Base-by-base conservation (phyloP, 1,284 basidiomycete genomes). In the Ganoderma resinaceum region DNA sequence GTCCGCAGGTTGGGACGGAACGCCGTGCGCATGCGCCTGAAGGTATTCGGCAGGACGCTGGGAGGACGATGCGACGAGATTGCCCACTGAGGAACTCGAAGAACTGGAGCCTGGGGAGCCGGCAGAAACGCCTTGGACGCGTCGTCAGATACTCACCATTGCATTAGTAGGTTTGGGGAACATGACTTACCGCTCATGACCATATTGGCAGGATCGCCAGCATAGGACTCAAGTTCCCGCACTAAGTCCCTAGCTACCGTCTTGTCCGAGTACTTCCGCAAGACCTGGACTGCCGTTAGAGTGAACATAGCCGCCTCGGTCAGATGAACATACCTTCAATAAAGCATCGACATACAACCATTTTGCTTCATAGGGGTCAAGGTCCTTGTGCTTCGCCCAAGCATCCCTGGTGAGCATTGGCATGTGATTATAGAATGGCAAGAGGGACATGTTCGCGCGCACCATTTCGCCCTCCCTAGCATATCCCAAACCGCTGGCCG, bases 391-490 rank as follows among this genome's bases (percentile, higher is more conserved):
- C 77, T 95, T 96, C 59, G 92, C 90, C 96, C 96, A 98, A 38
- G 95, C 95, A 81, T 97, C 96, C 95, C 95, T 96, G 40, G 29
- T 18, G 8, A n/a, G 14, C 43, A 64, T 75, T 65, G 70, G 74
- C 74, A 77, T 73, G 73, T 82, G 76, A 79, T 75, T 71, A 57
- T 60, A 62, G 59, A 58, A 33, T 55, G 58, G 52, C 20, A 43
- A 67, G 33, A 58, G 63, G 46, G 60, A 52, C 9, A 62, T 31
- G 3, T 35, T 33, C 38, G 38, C 16, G 70, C 85, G 62, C 73
- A 95, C 96, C 96, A 98, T 82, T 98, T 98, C 23, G 97, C 96
- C 73, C 96, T 86, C 40, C 95, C 95, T 16, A 98, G 84, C 90
- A 98, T 93, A 78, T 99, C 95, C 84, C 92, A 95, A 46, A 97